Evolutionary conservation across 225 moss, liverwort and hornwort genomes (phyloP).

Genomic region (Physcomitrium patens): DNA sequence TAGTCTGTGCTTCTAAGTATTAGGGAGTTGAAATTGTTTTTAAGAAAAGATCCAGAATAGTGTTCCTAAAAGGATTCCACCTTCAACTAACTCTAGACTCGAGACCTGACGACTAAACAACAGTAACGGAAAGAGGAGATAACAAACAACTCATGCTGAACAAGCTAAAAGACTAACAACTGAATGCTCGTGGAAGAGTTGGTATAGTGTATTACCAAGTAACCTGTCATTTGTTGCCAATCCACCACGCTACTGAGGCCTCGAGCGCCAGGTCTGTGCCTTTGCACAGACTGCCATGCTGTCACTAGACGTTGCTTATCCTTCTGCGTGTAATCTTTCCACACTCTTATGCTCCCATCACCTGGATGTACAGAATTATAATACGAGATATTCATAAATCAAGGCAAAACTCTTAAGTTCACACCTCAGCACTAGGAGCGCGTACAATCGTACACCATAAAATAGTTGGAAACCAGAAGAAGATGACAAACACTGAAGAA

Average conservation of each 20-base stretch:
- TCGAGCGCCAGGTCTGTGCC: conserved; percentile 83
- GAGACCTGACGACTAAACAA: not conserved
- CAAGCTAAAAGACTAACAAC: conserved; percentile 16
- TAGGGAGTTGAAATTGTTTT: no score
- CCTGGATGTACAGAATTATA: conserved; percentile 46
- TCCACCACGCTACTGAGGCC: conserved; percentile 87
- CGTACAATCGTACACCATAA: conserved; percentile 9
- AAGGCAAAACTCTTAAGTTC: not conserved
- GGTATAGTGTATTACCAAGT: conserved; percentile 59
- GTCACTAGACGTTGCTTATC: conserved; percentile 82
- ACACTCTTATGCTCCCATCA: conserved; percentile 94
- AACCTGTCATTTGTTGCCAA: conserved; percentile 95
- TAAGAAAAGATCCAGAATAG: no score
- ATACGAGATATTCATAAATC: not conserved
- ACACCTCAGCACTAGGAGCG: conserved; percentile 3
- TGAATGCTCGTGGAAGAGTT: conserved; percentile 7
- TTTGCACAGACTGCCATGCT: conserved; percentile 93
- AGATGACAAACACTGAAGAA: not conserved
- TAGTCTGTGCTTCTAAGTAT: no score
- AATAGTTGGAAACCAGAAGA: conserved; percentile 9
- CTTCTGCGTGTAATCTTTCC: conserved; percentile 92
- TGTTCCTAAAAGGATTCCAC: conserved; percentile 8
- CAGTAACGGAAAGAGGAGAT: not conserved
- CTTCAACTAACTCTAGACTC: not conserved
- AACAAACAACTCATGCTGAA: conserved; percentile 1